phyloP scores from a whole-genome alignment of 768 basidiomycete genomes.

The Rubroboletus pulcherrimus region DNA sequence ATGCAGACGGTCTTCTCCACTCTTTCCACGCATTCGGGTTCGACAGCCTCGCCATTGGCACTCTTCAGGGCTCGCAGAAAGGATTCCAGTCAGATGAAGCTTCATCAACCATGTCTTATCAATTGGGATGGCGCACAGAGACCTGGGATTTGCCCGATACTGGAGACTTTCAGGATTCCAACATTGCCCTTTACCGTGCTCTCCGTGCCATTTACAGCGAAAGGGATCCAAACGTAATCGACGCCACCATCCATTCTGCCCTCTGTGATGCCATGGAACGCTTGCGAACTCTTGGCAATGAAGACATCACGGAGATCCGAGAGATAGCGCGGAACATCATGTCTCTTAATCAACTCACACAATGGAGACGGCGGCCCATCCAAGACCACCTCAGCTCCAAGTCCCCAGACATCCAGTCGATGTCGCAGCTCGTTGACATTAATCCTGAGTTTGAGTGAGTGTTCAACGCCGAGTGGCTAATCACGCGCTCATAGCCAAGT shows the following conservation, averaged over 20 bases:
- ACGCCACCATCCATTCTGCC: constrained; percentile 45
- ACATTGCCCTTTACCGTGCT: constrained; percentile 68
- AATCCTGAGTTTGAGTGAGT: constrained; percentile 66
- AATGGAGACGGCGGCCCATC: constrained; percentile 47
- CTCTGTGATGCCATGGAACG: constrained; percentile 60
- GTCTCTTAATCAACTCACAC: constrained; percentile 72
- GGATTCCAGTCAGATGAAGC: constrained; percentile 24
- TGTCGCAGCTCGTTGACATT: constrained; percentile 45
- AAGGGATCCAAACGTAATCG: constrained; percentile 50
- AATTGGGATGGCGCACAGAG: constrained; percentile 90
- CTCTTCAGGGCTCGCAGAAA: constrained; percentile 47
- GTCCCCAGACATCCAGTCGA: constrained; percentile 34
- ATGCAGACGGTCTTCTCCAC: constrained; percentile 64
- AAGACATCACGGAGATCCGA: constrained; percentile 76
- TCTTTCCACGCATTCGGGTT: constrained; percentile 91
- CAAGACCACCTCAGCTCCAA: constrained; percentile 29
- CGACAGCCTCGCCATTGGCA: constrained; percentile 75
- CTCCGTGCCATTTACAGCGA: constrained; percentile 82
- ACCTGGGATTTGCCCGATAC: constrained; percentile 90
- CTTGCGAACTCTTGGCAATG: constrained; percentile 64
- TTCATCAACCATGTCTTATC: constrained; percentile 58
- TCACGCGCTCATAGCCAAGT: constrained; percentile 11
- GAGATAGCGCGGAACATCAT: constrained; percentile 68
- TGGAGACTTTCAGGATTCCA: constrained; percentile 40
- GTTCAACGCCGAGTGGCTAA: neutral